Conservation (phyloP, 352 stramenopile genomes). For the Pythium aristosporum region DNA sequence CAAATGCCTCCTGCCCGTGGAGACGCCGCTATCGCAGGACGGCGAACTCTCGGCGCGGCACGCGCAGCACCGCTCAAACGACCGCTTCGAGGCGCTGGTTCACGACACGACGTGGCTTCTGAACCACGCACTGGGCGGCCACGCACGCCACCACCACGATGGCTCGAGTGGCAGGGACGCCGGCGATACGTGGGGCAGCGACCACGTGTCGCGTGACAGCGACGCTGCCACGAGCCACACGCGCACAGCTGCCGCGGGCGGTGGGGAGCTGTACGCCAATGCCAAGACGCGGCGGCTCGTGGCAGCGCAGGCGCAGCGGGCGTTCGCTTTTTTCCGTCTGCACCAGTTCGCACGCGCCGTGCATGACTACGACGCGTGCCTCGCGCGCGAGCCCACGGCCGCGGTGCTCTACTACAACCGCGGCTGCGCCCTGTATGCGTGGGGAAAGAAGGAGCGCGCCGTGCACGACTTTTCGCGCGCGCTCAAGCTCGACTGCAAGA, state of each 20-base stretch:
- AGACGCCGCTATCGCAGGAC: slow-evolving; percentile 22
- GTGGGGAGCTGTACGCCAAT: slow-evolving; percentile 7
- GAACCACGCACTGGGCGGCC: slow-evolving; percentile 26
- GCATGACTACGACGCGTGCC: slow-evolving; percentile 54
- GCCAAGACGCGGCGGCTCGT: slow-evolving; percentile 39
- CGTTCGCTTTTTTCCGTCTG: slow-evolving; percentile 59
- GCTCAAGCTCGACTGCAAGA: slow-evolving; percentile 67
- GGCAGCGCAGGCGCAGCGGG: slow-evolving; percentile 45
- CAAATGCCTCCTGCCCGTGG: slow-evolving; percentile 24
- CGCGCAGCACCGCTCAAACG: slow-evolving; percentile 18
- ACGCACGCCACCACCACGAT: neutral
- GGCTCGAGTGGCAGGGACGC: too few relatives aligned
- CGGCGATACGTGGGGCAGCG: too few relatives aligned
- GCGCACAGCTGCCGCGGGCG: neutral
- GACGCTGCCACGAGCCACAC: neutral
- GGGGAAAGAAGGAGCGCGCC: slow-evolving; percentile 43
- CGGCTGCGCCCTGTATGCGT: slow-evolving; percentile 55
- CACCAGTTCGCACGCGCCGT: slow-evolving; percentile 45
- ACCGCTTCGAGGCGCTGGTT: slow-evolving; percentile 28
- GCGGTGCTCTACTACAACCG: slow-evolving; percentile 58
- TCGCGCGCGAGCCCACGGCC: slow-evolving; percentile 38
- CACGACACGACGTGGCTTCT: slow-evolving; percentile 37
- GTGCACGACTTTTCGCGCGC: slow-evolving; percentile 57
- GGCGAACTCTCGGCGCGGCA: slow-evolving; percentile 33
- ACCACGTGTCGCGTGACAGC: neutral